These are phyloP conservation scores for Penicillium egyptiacum DNA, from an alignment of 495 filamentous ascomycete species.

Conservation along the genomic window DNA sequence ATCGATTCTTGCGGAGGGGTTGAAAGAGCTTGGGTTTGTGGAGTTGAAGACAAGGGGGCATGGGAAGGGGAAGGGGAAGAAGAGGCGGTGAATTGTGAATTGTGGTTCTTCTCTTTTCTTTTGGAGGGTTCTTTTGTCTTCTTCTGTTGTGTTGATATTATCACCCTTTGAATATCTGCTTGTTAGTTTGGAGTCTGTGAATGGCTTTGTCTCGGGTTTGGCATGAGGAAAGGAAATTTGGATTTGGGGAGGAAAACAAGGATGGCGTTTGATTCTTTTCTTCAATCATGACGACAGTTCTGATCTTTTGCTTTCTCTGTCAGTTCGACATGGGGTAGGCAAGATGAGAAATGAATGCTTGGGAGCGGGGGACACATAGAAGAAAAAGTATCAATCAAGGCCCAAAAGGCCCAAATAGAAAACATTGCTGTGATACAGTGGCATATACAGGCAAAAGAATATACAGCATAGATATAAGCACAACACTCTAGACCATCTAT, in stretches of 20 bases:
- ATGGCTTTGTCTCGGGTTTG: background rate
- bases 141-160: background rate
- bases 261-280: background rate
- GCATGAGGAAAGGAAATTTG: background rate
- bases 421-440: background rate
- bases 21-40: constrained; percentile 48
- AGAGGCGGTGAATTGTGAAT: constrained; percentile 16
- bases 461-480: constrained; percentile 2
- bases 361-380: background rate
- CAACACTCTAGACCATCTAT: background rate
- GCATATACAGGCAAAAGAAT: background rate
- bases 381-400: background rate
- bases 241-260: background rate
- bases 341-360: background rate
- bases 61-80: constrained; percentile 44
- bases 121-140: background rate
- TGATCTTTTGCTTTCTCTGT: background rate
- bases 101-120: background rate
- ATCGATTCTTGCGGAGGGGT: constrained; percentile 37
- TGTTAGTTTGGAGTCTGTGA: constrained; percentile 1
- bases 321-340: background rate
- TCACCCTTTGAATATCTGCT: background rate
- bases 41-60: constrained; percentile 49
- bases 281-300: background rate
- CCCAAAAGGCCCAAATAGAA: background rate